Base-by-base conservation (phyloP, 441 rosid genomes). In the Populus trichocarpa region DNA sequence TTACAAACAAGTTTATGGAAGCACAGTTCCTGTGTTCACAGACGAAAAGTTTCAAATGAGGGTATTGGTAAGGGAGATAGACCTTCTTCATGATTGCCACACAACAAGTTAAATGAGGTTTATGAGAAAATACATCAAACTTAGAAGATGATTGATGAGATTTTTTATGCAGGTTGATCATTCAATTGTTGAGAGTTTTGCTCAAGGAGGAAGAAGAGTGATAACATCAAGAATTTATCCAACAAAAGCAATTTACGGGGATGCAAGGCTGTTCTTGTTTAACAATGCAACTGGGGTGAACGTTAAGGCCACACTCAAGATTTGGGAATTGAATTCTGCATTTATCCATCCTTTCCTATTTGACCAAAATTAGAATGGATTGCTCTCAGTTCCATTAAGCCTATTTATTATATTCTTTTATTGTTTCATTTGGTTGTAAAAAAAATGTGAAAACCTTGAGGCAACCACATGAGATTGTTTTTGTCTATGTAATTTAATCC, bases 301-400 rank as follows among this genome's bases (percentile, higher is more conserved):
- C 9, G 75, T 96, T 32, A 90, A 72, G 42, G 92, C 91, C 22
- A 87, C 90, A 6, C 86, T 96, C 81, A 90, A 74, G 77, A 85
- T 94, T 2, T 96, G 98, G 98, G 89, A 93, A 84, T 89, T 96
- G 94, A 90, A 89, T 82, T 90, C 96, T 71, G 97, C 97, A 25
- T 92, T 90, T 73, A 92, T 92, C 75, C 90, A 82, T 4, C 91
- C 93, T 3, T 90, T 73, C 75, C 81, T 90, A 5, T 67, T 83
- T 0, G 79, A 89, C 9, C 74, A 82, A 32, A 13, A 73, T 18
- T 63, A 65, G 20, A 33, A 0, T 11, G 28, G 14, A 12, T n/a
- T 53, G 20, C 6, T 5, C 30, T 38, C 71, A 22, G 22, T 8
- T 12, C 63, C 5, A 35, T 64, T 32, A 2, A 7, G 32, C 18